These are phyloP conservation scores for Triticum dicoccoides DNA, from an alignment of 176 grass and related monocot genomes.

Conservation along the genomic window DNA sequence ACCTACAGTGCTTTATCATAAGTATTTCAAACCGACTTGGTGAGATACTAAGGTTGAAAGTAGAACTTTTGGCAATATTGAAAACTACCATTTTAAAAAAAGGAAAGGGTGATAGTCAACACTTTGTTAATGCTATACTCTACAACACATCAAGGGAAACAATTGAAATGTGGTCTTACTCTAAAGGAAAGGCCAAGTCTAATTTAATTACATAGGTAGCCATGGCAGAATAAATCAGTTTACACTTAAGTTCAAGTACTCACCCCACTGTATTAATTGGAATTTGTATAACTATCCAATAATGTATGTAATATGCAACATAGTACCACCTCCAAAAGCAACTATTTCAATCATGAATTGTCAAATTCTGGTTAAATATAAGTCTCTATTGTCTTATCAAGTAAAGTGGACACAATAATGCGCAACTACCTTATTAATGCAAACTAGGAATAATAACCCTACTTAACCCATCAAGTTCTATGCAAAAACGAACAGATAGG, in stretches of 20 bases:
- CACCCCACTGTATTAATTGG: background rate
- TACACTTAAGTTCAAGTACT: background rate
- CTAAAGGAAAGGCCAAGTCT: background rate
- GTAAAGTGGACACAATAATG: background rate
- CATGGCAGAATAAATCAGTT: background rate
- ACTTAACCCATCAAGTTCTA: background rate
- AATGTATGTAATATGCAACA: background rate
- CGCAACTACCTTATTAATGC: background rate
- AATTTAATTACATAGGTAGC: background rate
- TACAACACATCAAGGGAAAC: background rate
- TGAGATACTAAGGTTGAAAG: background rate
- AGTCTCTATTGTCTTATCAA: background rate
- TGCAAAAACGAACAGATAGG: background rate
- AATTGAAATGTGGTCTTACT: background rate
- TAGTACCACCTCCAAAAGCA: no score
- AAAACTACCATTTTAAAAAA: background rate
- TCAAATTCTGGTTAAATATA: background rate
- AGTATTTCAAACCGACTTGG: background rate
- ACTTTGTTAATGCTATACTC: background rate
- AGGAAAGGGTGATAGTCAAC: background rate
- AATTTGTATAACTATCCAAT: background rate
- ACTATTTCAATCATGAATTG: background rate
- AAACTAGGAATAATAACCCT: background rate
- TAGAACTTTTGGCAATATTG: background rate
- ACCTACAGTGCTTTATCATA: background rate